These are phyloP conservation scores for Dictyostelium firmibasis DNA, from an alignment of 78 protist species.

Conservation along the genomic window DNA sequence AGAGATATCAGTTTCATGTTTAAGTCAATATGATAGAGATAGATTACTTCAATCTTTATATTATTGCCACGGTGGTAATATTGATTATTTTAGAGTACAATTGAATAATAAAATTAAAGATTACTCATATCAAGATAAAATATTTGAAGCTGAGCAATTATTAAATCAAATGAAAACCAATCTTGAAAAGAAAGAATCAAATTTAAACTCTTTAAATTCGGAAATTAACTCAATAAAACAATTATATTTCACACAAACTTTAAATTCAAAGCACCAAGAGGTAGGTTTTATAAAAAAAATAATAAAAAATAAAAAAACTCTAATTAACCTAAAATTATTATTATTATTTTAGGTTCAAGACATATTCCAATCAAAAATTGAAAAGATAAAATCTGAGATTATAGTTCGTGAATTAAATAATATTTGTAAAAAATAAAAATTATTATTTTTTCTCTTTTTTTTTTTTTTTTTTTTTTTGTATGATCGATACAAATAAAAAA, in stretches of 20 bases:
- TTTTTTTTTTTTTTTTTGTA: no score
- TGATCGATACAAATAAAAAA: no score
- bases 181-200: neutral
- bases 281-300: neutral
- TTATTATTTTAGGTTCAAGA: neutral
- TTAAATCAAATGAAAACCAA: neutral
- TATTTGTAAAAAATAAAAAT: neutral
- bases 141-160: neutral
- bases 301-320: no score
- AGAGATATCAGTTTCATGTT: neutral
- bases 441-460: no score
- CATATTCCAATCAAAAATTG: neutral
- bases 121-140: neutral
- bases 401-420: neutral
- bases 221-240: neutral
- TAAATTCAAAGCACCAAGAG: neutral
- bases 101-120: neutral
- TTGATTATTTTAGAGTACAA: neutral
- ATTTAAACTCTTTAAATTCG: neutral
- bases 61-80: neutral
- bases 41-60: neutral
- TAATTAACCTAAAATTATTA: no score
- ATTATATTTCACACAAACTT: neutral
- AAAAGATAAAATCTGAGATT: neutral
- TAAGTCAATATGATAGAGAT: neutral